Conservation (phyloP, 2,329 filamentous ascomycete species). For the Talaromyces sp. region DNA sequence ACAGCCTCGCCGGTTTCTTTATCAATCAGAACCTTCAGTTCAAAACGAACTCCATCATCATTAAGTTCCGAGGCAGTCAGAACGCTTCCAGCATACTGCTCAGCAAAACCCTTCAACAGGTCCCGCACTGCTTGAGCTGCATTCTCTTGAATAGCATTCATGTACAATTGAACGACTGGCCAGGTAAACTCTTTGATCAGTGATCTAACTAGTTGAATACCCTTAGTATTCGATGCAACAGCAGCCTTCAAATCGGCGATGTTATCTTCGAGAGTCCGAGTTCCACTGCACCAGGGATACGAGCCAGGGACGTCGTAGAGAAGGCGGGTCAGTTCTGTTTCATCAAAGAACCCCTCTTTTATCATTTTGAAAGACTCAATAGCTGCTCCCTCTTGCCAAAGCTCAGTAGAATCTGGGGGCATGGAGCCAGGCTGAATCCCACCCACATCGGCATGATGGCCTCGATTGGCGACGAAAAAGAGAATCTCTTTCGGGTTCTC, state of each 20-base stretch:
- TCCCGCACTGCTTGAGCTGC: conserved; percentile 70
- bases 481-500: conserved; percentile 55
- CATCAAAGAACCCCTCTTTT: conserved; percentile 62
- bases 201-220: conserved; percentile 70
- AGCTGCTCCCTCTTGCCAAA: conserved; percentile 45
- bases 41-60: conserved; percentile 80
- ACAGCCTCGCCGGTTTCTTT: conserved; percentile 67
- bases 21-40: conserved; percentile 72
- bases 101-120: conserved; percentile 68
- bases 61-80: conserved; percentile 74
- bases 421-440: conserved; percentile 58
- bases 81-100: conserved; percentile 63
- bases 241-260: conserved; percentile 82
- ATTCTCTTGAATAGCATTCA: conserved; percentile 76
- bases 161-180: conserved; percentile 74
- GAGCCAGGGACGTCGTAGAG: conserved; percentile 71
- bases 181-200: conserved; percentile 74
- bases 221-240: conserved; percentile 79
- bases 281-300: conserved; percentile 73
- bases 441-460: conserved; percentile 69
- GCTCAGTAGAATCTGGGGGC: conserved; percentile 40
- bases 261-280: conserved; percentile 75
- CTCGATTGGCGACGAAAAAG: conserved; percentile 74
- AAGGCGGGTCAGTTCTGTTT: conserved; percentile 68
- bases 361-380: conserved; percentile 38